Evolutionary conservation across 345 rosid species (phyloP), one percentile per base, ranked within the genome.

Genomic region (Lepidium aucheri): DNA sequence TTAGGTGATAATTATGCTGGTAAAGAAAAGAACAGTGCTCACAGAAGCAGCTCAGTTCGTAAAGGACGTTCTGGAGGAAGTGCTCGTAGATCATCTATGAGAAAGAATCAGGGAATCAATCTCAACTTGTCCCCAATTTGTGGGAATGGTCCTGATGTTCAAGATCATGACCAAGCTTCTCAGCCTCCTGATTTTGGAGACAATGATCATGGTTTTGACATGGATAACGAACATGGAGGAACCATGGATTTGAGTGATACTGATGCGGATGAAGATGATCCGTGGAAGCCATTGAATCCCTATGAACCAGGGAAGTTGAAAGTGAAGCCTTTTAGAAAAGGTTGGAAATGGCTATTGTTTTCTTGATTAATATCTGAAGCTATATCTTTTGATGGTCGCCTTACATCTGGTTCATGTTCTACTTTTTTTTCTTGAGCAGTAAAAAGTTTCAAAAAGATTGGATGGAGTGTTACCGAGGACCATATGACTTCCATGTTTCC

Each of bases 281-380:
- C 93, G 9, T 94, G 99, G 97, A 87, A 88, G 75, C 93, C 91
- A 73, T 60, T 94, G 72, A 87, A 87, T 80, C 97, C 97, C 47
- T 89, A 94, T 80, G 99, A 88, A 74, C 82, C 85, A 24, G 97
- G 99, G 85, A 87, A 76, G 65, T 74, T 90, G 77, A 91, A 85
- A 87, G 84, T 87, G 74, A 90, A 78, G 77, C 91, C 95, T 68
- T 90, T 85, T 68, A 84, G 63, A 75, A 87, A 82, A 88, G 97
- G 99, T 94, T 46, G 39, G 54, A 36, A 17, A 32, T 41, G 62
- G 57, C 44, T 74, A 58, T 50, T 57, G 39, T 57, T 52, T 38
- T 1, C 53, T 43, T 57, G 41, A 3, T 74, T 43, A 55, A 40
- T 41, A 10, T 57, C 40, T 30, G 17, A 38, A 28, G 64, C 54